Percentiles rank a stretch among this genome's conserved stretches.
phyloP scores from a whole-genome alignment of 176 grass and related monocot genomes.

The Triticum turgidum region DNA sequence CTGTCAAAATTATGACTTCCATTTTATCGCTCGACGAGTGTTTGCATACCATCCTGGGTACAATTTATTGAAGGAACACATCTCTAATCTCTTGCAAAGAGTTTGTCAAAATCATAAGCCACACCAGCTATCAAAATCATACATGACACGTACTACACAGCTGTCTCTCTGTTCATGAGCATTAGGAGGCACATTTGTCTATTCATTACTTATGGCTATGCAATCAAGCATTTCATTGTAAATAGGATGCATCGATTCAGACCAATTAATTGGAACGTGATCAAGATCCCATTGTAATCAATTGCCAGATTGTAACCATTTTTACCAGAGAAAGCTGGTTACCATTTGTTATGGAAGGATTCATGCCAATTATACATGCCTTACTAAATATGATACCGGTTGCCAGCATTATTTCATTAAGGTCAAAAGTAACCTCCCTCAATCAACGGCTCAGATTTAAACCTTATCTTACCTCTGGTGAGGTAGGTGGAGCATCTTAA shows the following conservation, averaged over 20 bases:
- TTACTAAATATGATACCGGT: neutral
- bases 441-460: neutral
- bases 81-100: neutral
- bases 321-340: neutral
- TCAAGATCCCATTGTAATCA: neutral
- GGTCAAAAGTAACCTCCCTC: neutral
- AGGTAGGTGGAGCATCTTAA: neutral
- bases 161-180: neutral
- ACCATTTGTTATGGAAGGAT: neutral
- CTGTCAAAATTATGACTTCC: too few species aligned
- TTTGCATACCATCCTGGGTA: neutral
- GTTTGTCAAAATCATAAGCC: neutral
- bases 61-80: neutral
- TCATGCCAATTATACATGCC: too few species aligned
- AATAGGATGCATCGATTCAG: neutral
- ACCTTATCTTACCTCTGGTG: neutral
- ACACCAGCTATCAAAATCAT: neutral
- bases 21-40: neutral
- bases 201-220: neutral
- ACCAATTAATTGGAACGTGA: neutral
- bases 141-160: neutral
- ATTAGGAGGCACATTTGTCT: neutral
- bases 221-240: neutral
- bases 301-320: too few species aligned
- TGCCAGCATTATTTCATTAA: neutral